A percentile compares a stretch with the other conserved stretches of the same genome.
Conservation (phyloP, 2,329 filamentous ascomycete genomes). For the Biscogniauxia marginata region DNA sequence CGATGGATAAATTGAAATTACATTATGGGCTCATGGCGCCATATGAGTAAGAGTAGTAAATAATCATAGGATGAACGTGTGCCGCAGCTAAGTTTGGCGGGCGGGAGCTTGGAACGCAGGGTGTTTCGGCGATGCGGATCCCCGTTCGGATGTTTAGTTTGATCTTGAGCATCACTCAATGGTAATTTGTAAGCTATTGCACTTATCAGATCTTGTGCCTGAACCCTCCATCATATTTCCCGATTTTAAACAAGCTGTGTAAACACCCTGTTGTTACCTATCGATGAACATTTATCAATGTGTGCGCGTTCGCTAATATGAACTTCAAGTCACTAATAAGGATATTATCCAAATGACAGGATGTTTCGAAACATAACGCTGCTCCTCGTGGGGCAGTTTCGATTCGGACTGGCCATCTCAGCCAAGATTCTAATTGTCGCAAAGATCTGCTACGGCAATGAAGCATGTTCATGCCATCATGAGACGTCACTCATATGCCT, state of each 20-base stretch:
- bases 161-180: background rate
- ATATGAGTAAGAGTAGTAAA: background rate
- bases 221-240: too few relatives aligned
- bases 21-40: background rate
- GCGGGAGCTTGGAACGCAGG: background rate
- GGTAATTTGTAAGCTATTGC: too few relatives aligned
- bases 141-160: background rate
- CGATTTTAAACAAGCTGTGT: too few relatives aligned
- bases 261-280: too few relatives aligned
- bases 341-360: background rate
- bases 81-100: background rate
- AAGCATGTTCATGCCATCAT: background rate
- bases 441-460: slow-evolving; percentile 1
- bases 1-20: too few relatives aligned
- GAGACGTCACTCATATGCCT: background rate
- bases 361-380: background rate
- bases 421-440: background rate
- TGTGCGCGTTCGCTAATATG: too few relatives aligned
- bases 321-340: too few relatives aligned
- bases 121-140: background rate
- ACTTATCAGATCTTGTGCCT: too few relatives aligned
- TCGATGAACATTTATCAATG: too few relatives aligned
- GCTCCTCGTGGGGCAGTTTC: background rate
- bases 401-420: background rate
- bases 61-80: background rate